These are phyloP conservation scores for Agrocybe praecox DNA, from an alignment of 768 basidiomycete species.

Conservation along the genomic window DNA sequence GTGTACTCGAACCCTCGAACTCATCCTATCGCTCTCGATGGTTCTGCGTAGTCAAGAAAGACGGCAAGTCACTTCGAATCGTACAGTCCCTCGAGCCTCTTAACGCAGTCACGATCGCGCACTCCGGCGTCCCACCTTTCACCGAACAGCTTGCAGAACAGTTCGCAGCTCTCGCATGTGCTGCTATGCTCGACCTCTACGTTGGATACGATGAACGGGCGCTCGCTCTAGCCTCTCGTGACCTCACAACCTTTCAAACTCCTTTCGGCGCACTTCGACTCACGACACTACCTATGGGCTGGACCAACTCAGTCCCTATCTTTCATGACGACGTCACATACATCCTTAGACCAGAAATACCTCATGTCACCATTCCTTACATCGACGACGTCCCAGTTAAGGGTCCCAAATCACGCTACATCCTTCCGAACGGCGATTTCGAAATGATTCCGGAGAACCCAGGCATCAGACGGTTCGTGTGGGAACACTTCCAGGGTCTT, in stretches of 20 bases:
- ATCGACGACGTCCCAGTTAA: too few relatives aligned
- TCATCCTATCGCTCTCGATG: slow-evolving; percentile 24
- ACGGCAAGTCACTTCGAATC: slow-evolving; percentile 29
- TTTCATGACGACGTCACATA: slow-evolving; percentile 25
- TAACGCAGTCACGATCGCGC: slow-evolving; percentile 36
- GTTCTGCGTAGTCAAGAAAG: slow-evolving; percentile 37
- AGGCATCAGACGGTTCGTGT: slow-evolving; percentile 20
- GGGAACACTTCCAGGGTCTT: slow-evolving; percentile 30
- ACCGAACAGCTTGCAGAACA: slow-evolving; percentile 31
- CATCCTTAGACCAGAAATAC: slow-evolving; percentile 36
- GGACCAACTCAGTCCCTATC: slow-evolving; percentile 15
- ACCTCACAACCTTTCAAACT: slow-evolving; percentile 43
- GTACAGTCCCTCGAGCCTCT: slow-evolving; percentile 41
- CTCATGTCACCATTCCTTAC: slow-evolving; percentile 23
- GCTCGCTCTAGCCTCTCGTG: slow-evolving; percentile 23
- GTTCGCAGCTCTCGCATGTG: slow-evolving; percentile 28
- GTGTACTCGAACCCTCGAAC: slow-evolving; percentile 41
- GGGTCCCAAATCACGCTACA: too few relatives aligned
- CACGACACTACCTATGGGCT: too few relatives aligned
- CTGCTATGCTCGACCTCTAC: slow-evolving; percentile 35
- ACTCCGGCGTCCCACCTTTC: slow-evolving; percentile 34
- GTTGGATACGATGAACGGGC: slow-evolving; percentile 27
- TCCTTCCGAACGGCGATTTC: slow-evolving; percentile 15
- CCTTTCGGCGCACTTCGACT: slow-evolving; percentile 27
- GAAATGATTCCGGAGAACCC: slow-evolving; percentile 24